Percentiles rank a stretch among this genome's conserved stretches.
phyloP scores from a whole-genome alignment of 2,329 filamentous ascomycete species.

The Cryphonectria carpinicola region DNA sequence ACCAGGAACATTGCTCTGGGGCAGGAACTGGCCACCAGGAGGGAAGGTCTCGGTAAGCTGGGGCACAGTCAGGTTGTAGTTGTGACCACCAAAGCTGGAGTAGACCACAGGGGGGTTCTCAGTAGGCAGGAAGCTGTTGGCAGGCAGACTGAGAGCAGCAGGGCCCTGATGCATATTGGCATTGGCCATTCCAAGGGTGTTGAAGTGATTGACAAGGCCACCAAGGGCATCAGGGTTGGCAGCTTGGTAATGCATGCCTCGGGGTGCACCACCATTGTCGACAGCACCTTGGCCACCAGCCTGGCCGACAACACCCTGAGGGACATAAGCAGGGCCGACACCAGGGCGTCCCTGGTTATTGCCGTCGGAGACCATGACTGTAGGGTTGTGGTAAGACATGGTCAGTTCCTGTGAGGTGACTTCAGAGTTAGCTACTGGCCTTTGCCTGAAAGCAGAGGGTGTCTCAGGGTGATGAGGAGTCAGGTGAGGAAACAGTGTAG shows the following conservation, averaged over 20 bases:
- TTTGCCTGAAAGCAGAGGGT: not conserved
- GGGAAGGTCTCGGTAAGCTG: conserved; percentile 35
- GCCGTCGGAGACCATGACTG: conserved; percentile 33
- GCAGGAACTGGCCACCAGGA: conserved; percentile 33
- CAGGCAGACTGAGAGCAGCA: conserved; percentile 30
- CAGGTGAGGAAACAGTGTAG: not conserved
- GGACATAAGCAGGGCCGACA: conserved; percentile 31
- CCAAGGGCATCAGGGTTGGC: conserved; percentile 31
- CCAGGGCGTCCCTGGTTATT: conserved; percentile 32
- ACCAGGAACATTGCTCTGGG: conserved; percentile 32
- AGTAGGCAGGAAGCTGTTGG: conserved; percentile 33
- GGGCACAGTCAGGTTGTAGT: conserved; percentile 26
- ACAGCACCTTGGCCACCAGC: conserved; percentile 31
- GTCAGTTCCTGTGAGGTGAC: conserved; percentile 24
- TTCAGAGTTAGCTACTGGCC: conserved; percentile 23
- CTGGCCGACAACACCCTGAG: conserved; percentile 32
- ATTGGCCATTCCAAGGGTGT: conserved; percentile 29
- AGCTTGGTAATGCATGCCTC: conserved; percentile 33
- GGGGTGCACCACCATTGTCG: conserved; percentile 28
- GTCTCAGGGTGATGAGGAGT: not conserved
- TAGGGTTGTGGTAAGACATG: conserved; percentile 34
- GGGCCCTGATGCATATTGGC: conserved; percentile 32
- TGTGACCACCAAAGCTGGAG: conserved; percentile 30
- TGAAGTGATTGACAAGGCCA: conserved; percentile 31
- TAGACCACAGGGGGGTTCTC: conserved; percentile 34